Evolutionary conservation across 345 rosid genomes (phyloP), one percentile per base, ranked within the genome.

Genomic region (Citrus cavaleriei): DNA sequence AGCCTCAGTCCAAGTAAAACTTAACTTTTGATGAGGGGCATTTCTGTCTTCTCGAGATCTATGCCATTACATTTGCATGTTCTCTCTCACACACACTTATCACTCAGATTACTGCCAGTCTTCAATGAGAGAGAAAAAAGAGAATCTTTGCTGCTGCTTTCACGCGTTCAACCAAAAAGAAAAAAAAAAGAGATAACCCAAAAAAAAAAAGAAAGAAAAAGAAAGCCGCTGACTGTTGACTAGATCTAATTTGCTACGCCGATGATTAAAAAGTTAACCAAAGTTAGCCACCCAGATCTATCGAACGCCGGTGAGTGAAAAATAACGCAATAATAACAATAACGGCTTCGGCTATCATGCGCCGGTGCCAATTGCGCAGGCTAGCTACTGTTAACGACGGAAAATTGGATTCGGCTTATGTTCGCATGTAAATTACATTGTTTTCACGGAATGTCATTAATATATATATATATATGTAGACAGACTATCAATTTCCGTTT

Each of bases 31-130:
- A 70, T 40, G 74, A 78, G 78, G 77, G 80, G 77, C 76, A 76
- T 72, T 70, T 65, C 73, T 19, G 78, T 63, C 84, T 80, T 79
- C 83, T 84, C 76, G 82, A 75, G 88, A 87, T 85, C 84, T 85
- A 81, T 79, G 89, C 85, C 71, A 78, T 46, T 35, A 9, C 74
- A 71, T 68, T 74, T 57, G 74, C 86, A 77, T 62, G 37, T 54
- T 30, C 42, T 27, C 61, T 46, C 35, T 46, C 55, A 30, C 66
- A 62, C 35, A 30, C 28, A 71, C 24, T 66, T 66, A 24, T 71
- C 74, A 30, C 25, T 16, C 25, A 28, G 61, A 30, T 18, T 28
- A 42, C 61, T 14, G n/a, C 14, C 58, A 42, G 46, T n/a, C 65
- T 62, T 46, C 62, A 54, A 24, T 64, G 57, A 51, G 28, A 79